A percentile compares a stretch with the other conserved stretches of the same genome.
Conservation (phyloP, 2,329 filamentous ascomycete species). For the Pseudocercospora eumusae region DNA sequence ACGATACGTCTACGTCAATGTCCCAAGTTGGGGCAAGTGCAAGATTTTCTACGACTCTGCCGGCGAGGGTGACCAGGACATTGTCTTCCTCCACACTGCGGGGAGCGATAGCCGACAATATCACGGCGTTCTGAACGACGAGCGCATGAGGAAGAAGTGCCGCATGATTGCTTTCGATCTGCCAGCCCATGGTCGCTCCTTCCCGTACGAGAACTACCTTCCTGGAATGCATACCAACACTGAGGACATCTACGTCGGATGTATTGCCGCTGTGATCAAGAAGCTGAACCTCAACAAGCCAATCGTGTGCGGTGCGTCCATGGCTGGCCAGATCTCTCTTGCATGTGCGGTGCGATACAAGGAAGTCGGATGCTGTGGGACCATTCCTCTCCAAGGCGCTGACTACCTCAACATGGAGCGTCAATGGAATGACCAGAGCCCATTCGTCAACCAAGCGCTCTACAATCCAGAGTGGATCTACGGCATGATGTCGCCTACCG, state of each 20-base stretch:
- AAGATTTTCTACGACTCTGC: constrained; percentile 55
- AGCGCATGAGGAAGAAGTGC: constrained; percentile 49
- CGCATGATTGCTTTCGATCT: constrained; percentile 55
- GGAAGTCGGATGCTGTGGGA: constrained; percentile 51
- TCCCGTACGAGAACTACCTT: constrained; percentile 46
- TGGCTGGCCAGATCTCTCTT: constrained; percentile 54
- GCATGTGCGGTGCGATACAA: constrained; percentile 51
- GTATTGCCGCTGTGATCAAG: constrained; percentile 50
- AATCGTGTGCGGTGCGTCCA: constrained; percentile 54
- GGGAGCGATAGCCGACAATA: constrained; percentile 54
- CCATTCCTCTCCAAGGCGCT: constrained; percentile 51
- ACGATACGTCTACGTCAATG: constrained; percentile 50
- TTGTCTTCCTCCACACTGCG: constrained; percentile 43
- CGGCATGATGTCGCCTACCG: constrained; percentile 52
- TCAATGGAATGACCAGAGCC: constrained; percentile 48
- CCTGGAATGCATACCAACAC: constrained; percentile 52
- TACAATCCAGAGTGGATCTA: constrained; percentile 52
- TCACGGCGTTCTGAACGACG: constrained; percentile 55
- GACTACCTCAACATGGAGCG: constrained; percentile 49
- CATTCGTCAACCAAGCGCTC: constrained; percentile 51
- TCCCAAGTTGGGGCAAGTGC: constrained; percentile 51
- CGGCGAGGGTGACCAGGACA: constrained; percentile 50
- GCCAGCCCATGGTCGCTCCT: constrained; percentile 53
- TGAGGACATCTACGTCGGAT: constrained; percentile 51
- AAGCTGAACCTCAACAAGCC: constrained; percentile 48